A percentile compares a stretch with the other conserved stretches of the same genome.
phyloP scores from a whole-genome alignment of 805 yeast species.

The Candida boleticola region DNA sequence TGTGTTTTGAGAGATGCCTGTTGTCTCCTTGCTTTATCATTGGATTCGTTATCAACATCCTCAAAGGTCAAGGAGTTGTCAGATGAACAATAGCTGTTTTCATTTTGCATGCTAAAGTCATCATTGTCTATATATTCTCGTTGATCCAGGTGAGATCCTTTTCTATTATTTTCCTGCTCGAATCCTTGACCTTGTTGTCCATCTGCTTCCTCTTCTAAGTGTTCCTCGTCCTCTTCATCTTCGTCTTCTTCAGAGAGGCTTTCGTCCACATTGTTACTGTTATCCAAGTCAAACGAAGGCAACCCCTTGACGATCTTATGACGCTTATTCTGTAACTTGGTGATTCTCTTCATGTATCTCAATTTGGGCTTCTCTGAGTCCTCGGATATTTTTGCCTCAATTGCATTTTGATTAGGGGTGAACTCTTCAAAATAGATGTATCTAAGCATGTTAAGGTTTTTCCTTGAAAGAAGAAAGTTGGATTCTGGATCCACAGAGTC shows the following conservation, averaged over 20 bases:
- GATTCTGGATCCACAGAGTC: conserved; percentile 4
- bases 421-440: conserved; percentile 16
- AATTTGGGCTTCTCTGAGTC: background rate
- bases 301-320: background rate
- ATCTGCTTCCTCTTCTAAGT: background rate
- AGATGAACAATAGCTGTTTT: no score
- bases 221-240: background rate
- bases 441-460: conserved; percentile 13
- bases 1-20: no score
- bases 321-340: background rate
- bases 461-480: conserved; percentile 8
- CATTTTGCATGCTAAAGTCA: no score
- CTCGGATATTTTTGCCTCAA: background rate
- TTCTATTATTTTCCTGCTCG: background rate
- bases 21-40: background rate
- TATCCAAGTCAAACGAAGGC: background rate
- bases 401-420: conserved; percentile 6
- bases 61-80: background rate
- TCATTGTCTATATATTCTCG: no score
- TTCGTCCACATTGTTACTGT: background rate
- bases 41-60: background rate
- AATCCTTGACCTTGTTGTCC: background rate
- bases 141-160: no score
- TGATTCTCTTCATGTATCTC: background rate
- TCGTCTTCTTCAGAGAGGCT: background rate